Conservation (phyloP, 208 protist genomes). For the Crithidia brevicula region DNA sequence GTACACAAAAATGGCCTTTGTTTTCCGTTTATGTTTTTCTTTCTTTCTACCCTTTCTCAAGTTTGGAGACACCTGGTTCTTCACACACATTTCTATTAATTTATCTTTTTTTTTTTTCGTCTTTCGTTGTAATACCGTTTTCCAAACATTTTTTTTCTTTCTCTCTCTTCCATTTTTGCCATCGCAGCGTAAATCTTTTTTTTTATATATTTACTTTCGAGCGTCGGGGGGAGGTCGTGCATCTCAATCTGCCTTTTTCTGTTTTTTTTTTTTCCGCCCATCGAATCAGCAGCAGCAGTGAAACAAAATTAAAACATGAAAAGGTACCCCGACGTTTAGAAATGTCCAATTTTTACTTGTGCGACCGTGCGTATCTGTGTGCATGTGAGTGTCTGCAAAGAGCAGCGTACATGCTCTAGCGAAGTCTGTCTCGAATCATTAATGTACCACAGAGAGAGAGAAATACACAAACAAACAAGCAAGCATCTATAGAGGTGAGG, state of each 20-base stretch:
- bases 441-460: neutral
- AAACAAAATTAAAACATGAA: too few relatives aligned
- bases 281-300: too few relatives aligned
- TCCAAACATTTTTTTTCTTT: slow-evolving; percentile 16
- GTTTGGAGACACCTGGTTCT: slow-evolving; percentile 3
- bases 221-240: slow-evolving; percentile 4
- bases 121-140: slow-evolving; percentile 9
- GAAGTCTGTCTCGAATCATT: neutral
- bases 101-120: neutral
- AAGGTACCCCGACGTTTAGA: too few relatives aligned
- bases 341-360: too few relatives aligned
- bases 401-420: neutral
- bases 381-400: neutral
- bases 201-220: neutral
- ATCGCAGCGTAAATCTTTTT: too few relatives aligned
- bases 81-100: slow-evolving; percentile 1
- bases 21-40: slow-evolving; percentile 1
- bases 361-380: neutral
- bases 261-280: neutral
- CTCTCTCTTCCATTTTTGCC: neutral
- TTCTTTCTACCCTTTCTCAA: neutral
- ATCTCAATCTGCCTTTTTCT: neutral
- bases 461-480: too few relatives aligned
- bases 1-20: neutral
- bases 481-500: neutral